Evolutionary conservation across 2,329 filamentous ascomycete genomes (phyloP).

Genomic region (Ambrosiella xylebori): DNA sequence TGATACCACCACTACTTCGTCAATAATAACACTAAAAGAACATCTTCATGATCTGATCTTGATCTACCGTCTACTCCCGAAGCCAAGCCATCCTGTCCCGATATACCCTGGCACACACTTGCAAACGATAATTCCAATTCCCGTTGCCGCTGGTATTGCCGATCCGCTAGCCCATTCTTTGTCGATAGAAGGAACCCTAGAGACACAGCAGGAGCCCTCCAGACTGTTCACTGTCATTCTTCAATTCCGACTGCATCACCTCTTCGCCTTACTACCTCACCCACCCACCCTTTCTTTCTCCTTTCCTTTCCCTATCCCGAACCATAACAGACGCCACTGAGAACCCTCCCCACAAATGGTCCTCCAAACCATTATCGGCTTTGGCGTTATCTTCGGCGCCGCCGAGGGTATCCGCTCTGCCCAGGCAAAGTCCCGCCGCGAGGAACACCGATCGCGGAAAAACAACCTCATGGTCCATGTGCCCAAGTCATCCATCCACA

Average conservation of each 20-base stretch:
- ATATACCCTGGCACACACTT: too few relatives aligned
- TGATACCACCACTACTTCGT: too few relatives aligned
- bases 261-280: not conserved
- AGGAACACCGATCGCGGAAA: constrained; percentile 31
- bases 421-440: constrained; percentile 27
- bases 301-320: not conserved
- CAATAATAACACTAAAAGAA: too few relatives aligned
- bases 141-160: too few relatives aligned
- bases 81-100: too few relatives aligned
- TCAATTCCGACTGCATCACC: not conserved
- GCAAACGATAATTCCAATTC: too few relatives aligned
- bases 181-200: too few relatives aligned
- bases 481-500: constrained; percentile 28
- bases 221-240: too few relatives aligned
- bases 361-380: constrained; percentile 23
- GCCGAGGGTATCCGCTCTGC: constrained; percentile 30
- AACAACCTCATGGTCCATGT: constrained; percentile 31
- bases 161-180: too few relatives aligned
- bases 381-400: constrained; percentile 28
- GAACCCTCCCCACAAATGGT: constrained; percentile 13
- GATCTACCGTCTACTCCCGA: too few relatives aligned
- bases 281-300: not conserved
- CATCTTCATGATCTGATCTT: too few relatives aligned
- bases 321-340: not conserved
- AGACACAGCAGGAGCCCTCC: too few relatives aligned